Conservation (phyloP, 1,284 basidiomycete genomes). For the Porphyrellus sp. region DNA sequence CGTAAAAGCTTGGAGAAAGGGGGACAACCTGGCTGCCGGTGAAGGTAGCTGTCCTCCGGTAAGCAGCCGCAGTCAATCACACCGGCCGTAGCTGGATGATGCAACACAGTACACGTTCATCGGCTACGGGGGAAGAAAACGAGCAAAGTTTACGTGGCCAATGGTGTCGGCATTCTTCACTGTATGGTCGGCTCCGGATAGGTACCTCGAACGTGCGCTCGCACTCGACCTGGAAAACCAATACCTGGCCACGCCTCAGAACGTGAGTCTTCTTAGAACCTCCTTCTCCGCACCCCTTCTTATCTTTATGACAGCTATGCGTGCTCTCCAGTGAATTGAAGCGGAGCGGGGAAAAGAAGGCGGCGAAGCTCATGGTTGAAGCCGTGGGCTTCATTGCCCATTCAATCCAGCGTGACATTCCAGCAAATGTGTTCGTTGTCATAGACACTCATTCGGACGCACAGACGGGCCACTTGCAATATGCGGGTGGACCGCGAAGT, state of each 20-base stretch:
- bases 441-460: not conserved
- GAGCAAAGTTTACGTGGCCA: not conserved
- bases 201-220: not conserved
- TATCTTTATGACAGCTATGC: not conserved
- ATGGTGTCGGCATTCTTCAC: not conserved
- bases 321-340: not conserved
- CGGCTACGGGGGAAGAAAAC: not conserved
- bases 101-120: not conserved
- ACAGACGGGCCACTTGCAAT: not conserved
- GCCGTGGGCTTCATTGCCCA: not conserved
- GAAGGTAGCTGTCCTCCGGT: not conserved
- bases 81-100: not conserved
- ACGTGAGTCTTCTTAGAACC: not conserved
- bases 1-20: not conserved
- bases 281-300: not conserved
- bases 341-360: not conserved
- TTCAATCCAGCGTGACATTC: not conserved
- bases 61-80: not conserved
- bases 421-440: not conserved
- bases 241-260: not conserved
- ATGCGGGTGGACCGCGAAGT: not conserved
- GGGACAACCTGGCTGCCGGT: not conserved
- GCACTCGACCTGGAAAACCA: not conserved
- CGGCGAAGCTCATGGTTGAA: no score
- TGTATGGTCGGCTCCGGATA: not conserved